Evolutionary conservation across 2,329 filamentous ascomycete species (phyloP), one percentile per base, ranked within the genome.

Genomic region (Plectosphaerella cucumerina): DNA sequence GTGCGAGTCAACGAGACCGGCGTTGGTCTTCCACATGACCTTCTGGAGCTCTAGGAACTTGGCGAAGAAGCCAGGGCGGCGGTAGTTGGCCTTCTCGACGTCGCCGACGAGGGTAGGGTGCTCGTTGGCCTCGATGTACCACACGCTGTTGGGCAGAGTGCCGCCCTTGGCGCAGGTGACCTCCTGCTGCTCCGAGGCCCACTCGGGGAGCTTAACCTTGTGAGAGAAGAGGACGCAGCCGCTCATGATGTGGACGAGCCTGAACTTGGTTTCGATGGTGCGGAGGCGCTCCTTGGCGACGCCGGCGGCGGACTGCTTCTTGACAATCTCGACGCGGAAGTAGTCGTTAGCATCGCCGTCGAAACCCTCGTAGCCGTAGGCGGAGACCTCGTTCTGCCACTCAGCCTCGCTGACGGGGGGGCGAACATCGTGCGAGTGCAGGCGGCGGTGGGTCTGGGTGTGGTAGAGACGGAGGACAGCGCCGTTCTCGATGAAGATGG

Each of bases 21-120:
- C 94, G 65, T 99, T 99, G 34, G 94, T 99, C 62, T 82, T 91
- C 94, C 94, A 99, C 94, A 99, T 99, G 57, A 99, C 94, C 70
- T 89, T 86, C 67, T 99, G 92, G 43, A 99, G 80, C 73, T 99
- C 94, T 84, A 87, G 91, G 76, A 99, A 99, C 70, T 99, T 99
- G 63, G 90, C 90, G 56, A 99, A 86, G 82, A 99, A 99, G 23
- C 93, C 91, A 14, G 93, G 94, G 61, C 92, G 86, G 62, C 83
- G 84, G 73, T 99, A 99, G 74, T 97, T 99, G 71, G 96, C 93
- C 74, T 90, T 96, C 67, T 97, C 94, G 14, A 90, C 85, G 2
- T 79, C 77, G 20, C 83, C 82, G 6, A 17, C 48, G 49, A 97
- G 81, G 62, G 82, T 75, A 11, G 91, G 89, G 64, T 97, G 94